Evolutionary conservation across 1,284 basidiomycete genomes (phyloP).

Genomic region (Grifola frondosa): DNA sequence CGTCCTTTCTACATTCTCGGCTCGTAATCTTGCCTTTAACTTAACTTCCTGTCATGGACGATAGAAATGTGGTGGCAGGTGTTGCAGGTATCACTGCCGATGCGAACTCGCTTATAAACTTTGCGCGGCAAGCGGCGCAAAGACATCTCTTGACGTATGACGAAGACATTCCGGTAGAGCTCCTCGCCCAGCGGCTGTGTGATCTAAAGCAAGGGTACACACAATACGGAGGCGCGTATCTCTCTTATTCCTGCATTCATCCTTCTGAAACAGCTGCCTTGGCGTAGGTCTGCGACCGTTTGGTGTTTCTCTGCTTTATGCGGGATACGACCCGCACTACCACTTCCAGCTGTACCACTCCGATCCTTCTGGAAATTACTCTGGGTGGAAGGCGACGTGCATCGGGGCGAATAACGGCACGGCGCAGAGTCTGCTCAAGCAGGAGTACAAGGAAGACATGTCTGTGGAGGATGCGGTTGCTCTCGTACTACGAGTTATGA

Average conservation of each 20-base stretch:
- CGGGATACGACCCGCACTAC: slow-evolving; percentile 95
- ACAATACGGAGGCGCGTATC: slow-evolving; percentile 83
- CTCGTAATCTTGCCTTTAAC: neutral
- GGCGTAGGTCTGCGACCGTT: slow-evolving; percentile 88
- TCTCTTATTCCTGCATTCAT: neutral
- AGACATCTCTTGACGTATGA: slow-evolving; percentile 88
- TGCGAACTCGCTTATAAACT: slow-evolving; percentile 97
- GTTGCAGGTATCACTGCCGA: slow-evolving; percentile 97
- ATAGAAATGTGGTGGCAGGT: slow-evolving; percentile 95
- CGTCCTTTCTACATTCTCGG: slow-evolving; percentile 31
- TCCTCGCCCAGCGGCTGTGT: slow-evolving; percentile 91
- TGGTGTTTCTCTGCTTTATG: slow-evolving; percentile 95
- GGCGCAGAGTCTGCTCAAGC: slow-evolving; percentile 91
- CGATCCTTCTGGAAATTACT: slow-evolving; percentile 98
- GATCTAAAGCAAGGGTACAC: slow-evolving; percentile 99
- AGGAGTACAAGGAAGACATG: slow-evolving; percentile 98
- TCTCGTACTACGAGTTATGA: slow-evolving; percentile 92
- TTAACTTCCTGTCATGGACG: slow-evolving; percentile 1
- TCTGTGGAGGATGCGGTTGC: slow-evolving; percentile 88
- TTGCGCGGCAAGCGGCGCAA: slow-evolving; percentile 89
- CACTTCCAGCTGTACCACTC: slow-evolving; percentile 98
- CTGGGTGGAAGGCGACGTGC: slow-evolving; percentile 98
- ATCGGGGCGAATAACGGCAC: slow-evolving; percentile 97
- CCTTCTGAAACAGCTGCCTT: neutral
- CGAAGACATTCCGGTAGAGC: slow-evolving; percentile 97